Conservation (phyloP, 1,284 basidiomycete genomes). For the Bjerkandera adusta region DNA sequence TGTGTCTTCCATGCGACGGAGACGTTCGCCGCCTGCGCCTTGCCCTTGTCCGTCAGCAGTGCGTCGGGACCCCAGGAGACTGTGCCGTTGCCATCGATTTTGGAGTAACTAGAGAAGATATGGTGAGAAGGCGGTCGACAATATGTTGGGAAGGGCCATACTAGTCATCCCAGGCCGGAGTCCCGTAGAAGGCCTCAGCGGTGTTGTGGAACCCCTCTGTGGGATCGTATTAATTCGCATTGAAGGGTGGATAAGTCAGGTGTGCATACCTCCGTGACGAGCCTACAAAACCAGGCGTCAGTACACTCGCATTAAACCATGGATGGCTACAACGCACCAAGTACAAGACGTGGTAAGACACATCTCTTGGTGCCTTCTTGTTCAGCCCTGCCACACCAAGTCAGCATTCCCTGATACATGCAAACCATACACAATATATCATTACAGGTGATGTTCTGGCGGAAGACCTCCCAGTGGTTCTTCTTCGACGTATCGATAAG, state of each 20-base stretch:
- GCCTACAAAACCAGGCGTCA: background rate
- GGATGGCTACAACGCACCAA: background rate
- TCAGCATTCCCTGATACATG: background rate
- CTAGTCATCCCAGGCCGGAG: constrained; percentile 5
- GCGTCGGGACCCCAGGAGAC: constrained; percentile 10
- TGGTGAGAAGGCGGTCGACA: background rate
- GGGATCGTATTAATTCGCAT: background rate
- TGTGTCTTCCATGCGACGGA: constrained; percentile 4
- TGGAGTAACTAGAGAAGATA: constrained; percentile 1
- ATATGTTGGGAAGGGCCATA: background rate
- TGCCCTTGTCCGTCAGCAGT: background rate
- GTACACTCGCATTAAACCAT: background rate
- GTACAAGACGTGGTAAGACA: constrained; percentile 8
- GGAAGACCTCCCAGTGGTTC: constrained; percentile 7
- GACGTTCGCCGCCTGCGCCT: constrained; percentile 3
- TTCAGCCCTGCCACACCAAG: constrained; percentile 5
- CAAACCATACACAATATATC: too few relatives aligned
- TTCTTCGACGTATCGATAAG: background rate
- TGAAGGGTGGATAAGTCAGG: background rate
- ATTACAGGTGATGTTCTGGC: background rate
- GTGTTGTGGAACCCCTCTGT: constrained; percentile 8
- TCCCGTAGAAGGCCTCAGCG: constrained; percentile 6
- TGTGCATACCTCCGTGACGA: constrained; percentile 6
- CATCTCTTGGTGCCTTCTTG: background rate
- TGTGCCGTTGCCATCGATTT: constrained; percentile 3